Evolutionary conservation across 2,329 filamentous ascomycete genomes (phyloP).

Genomic region (Monilinia fructicola): DNA sequence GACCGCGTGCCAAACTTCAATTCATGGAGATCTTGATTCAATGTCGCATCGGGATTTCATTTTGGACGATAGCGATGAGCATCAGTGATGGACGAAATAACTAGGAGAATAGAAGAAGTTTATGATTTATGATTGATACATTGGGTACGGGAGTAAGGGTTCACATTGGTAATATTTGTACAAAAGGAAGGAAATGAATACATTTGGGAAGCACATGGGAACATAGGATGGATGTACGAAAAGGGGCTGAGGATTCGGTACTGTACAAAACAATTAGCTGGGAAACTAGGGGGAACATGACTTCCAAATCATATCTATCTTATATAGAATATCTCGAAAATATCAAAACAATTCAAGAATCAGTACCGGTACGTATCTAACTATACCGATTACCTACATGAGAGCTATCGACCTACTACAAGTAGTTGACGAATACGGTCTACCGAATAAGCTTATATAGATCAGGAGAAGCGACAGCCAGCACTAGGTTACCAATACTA

Average conservation of each 20-base stretch:
- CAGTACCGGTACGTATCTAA: too few relatives aligned
- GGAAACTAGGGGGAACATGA: neutral
- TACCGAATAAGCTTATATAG: too few relatives aligned
- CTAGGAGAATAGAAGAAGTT: neutral
- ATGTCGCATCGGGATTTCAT: slow-evolving; percentile 8
- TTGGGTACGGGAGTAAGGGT: neutral
- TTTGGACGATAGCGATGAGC: slow-evolving; percentile 20
- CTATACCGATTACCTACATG: too few relatives aligned
- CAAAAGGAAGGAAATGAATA: neutral
- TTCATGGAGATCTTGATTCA: neutral
- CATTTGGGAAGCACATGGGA: too few relatives aligned
- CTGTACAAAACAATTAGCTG: neutral
- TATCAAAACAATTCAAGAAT: neutral
- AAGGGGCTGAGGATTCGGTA: neutral
- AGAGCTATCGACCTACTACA: neutral
- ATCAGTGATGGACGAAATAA: slow-evolving; percentile 12
- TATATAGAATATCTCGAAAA: neutral
- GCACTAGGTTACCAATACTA: neutral
- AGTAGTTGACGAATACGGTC: neutral
- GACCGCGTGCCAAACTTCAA: neutral
- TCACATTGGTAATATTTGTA: neutral
- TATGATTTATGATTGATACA: slow-evolving; percentile 17
- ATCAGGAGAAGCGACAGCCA: neutral
- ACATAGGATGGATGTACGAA: slow-evolving; percentile 4
- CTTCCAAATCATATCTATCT: neutral